These are phyloP conservation scores for Trichoderma erinaceum DNA, from an alignment of 495 filamentous ascomycete species.

Conservation along the genomic window DNA sequence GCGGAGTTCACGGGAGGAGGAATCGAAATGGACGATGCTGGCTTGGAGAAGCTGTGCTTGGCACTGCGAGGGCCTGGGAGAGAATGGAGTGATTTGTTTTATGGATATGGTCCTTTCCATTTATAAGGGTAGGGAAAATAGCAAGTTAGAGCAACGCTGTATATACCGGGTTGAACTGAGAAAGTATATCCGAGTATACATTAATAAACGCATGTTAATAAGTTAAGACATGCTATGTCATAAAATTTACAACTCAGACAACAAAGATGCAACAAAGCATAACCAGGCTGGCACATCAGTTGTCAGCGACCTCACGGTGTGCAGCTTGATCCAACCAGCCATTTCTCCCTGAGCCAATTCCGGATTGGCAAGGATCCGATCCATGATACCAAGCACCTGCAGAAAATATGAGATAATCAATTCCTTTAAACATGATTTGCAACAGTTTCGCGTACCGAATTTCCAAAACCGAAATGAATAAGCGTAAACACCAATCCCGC, in stretches of 20 bases:
- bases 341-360: conserved; percentile 2
- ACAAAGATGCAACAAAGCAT: neutral
- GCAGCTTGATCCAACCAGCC: conserved; percentile 6
- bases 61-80: neutral
- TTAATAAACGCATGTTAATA: too few relatives aligned
- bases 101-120: neutral
- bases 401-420: neutral
- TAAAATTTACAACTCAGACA: neutral
- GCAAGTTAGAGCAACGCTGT: neutral
- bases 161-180: too few relatives aligned
- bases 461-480: neutral
- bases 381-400: neutral
- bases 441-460: neutral
- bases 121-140: neutral
- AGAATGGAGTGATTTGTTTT: neutral
- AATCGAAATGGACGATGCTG: neutral
- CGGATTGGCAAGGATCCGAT: neutral
- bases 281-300: conserved; percentile 11
- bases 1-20: neutral
- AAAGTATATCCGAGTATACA: too few relatives aligned
- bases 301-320: conserved; percentile 9
- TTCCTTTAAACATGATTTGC: neutral
- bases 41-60: neutral
- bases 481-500: neutral
- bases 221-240: too few relatives aligned